Evolutionary conservation across 768 basidiomycete genomes (phyloP).

Genomic region (Mycena belliarum): DNA sequence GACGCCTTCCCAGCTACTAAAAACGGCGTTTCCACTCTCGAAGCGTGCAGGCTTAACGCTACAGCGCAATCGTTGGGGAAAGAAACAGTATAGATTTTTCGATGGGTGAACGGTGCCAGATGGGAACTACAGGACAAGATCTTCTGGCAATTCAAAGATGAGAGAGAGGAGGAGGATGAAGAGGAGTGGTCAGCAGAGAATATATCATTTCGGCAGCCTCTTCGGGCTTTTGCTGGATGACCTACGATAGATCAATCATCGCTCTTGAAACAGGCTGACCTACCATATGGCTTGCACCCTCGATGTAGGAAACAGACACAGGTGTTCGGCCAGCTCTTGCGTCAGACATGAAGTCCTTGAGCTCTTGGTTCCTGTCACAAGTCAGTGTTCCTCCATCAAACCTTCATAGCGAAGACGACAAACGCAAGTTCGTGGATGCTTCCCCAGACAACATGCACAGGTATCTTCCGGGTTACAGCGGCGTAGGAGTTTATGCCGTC

Average conservation of each 20-base stretch:
- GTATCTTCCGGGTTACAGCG: neutral
- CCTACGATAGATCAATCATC: neutral
- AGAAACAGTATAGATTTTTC: too few relatives aligned
- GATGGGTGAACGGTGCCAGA: too few relatives aligned
- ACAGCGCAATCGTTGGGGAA: too few relatives aligned
- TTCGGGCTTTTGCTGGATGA: neutral
- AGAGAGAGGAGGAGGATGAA: neutral
- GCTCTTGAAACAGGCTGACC: neutral
- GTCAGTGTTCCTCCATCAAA: neutral
- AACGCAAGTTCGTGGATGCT: slow-evolving; percentile 6
- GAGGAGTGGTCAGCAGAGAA: neutral
- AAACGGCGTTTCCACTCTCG: too few relatives aligned
- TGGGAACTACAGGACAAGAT: too few relatives aligned
- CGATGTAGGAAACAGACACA: slow-evolving; percentile 3
- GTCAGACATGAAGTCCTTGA: slow-evolving; percentile 4
- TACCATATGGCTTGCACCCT: slow-evolving; percentile 7
- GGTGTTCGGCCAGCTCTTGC: neutral
- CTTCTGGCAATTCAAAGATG: slow-evolving; percentile 1
- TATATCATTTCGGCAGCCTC: neutral
- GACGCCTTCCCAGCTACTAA: too few relatives aligned
- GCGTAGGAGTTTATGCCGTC: neutral
- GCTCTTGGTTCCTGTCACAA: neutral
- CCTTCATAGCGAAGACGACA: neutral
- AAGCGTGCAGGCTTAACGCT: too few relatives aligned
- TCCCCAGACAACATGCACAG: slow-evolving; percentile 7